Conservation (phyloP, 2,329 filamentous ascomycete species). For the Chrysoporthe deuterocubensis region DNA sequence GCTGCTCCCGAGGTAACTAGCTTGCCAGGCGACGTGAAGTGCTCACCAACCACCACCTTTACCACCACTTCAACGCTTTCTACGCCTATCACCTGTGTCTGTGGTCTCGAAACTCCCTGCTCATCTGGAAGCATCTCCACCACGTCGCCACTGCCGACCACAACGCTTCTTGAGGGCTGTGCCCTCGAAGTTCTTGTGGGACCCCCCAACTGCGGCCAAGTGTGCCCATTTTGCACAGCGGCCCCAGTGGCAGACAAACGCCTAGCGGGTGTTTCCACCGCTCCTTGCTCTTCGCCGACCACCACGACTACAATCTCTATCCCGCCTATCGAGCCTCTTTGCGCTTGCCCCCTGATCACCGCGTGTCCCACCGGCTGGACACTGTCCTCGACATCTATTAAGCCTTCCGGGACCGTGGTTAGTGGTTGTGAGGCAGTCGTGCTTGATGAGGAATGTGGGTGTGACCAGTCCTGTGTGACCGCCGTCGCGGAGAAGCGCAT, state of each 20-base stretch:
- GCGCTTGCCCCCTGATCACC: not conserved
- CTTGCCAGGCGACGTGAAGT: conserved; percentile 4
- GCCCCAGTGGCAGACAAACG: not conserved
- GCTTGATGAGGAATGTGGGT: not conserved
- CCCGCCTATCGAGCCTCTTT: not conserved
- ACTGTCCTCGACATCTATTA: not conserved
- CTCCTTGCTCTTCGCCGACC: not conserved
- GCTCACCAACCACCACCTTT: conserved; percentile 3
- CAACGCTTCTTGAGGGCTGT: conserved; percentile 7
- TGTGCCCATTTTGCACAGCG: not conserved
- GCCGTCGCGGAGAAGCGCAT: not conserved
- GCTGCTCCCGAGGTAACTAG: not conserved
- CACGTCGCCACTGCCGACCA: conserved; percentile 5
- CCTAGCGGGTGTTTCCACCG: not conserved
- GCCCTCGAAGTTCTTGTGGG: not conserved
- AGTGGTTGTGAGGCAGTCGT: not conserved
- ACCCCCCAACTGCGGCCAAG: conserved; percentile 6
- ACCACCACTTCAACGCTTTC: not conserved
- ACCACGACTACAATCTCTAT: not conserved
- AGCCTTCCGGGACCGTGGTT: not conserved
- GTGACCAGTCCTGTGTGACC: not conserved
- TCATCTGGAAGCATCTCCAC: not conserved
- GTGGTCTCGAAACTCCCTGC: not conserved
- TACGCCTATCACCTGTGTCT: not conserved
- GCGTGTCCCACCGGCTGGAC: conserved; percentile 2